Evolutionary conservation across 2,329 filamentous ascomycete species (phyloP).

Genomic region (Epichloe elymi): DNA sequence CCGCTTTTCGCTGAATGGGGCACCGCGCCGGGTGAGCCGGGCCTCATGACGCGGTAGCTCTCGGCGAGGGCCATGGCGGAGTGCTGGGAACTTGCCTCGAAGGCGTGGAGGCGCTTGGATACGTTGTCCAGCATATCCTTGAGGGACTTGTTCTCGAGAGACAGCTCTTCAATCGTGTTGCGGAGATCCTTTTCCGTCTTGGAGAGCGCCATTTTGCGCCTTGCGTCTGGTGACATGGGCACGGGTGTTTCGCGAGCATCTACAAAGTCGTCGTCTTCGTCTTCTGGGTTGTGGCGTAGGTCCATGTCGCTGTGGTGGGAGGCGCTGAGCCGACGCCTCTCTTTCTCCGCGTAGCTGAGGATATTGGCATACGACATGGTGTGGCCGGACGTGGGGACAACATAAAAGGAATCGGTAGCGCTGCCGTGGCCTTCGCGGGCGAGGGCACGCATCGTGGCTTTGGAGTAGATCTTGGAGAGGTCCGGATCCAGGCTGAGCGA

Average conservation of each 20-base stretch:
- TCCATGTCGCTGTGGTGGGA: slow-evolving; percentile 36
- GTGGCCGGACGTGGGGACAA: slow-evolving; percentile 82
- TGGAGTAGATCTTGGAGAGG: slow-evolving; percentile 71
- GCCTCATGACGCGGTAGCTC: slow-evolving; percentile 54
- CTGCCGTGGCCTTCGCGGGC: slow-evolving; percentile 49
- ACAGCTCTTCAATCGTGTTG: slow-evolving; percentile 76
- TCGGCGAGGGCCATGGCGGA: slow-evolving; percentile 78
- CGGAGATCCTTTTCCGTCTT: slow-evolving; percentile 31
- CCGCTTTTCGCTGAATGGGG: slow-evolving; percentile 14
- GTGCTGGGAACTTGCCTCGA: slow-evolving; percentile 83
- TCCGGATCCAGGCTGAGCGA: slow-evolving; percentile 47
- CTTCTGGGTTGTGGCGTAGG: slow-evolving; percentile 24
- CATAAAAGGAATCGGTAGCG: slow-evolving; percentile 72
- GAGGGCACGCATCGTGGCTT: slow-evolving; percentile 69
- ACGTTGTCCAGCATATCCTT: slow-evolving; percentile 78
- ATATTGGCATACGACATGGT: slow-evolving; percentile 92
- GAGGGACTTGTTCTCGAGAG: slow-evolving; percentile 75
- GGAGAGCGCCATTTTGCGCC: slow-evolving; percentile 27
- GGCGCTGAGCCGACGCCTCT: slow-evolving; percentile 45
- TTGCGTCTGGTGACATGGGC: slow-evolving; percentile 28
- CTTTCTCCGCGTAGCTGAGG: slow-evolving; percentile 55
- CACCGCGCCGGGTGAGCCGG: slow-evolving; percentile 32
- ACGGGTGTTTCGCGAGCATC: slow-evolving; percentile 62
- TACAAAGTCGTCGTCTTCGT: slow-evolving; percentile 76
- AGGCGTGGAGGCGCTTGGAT: slow-evolving; percentile 77